Conservation (phyloP, 129 eudicot genomes). For the Gnaphalium uliginosum region DNA sequence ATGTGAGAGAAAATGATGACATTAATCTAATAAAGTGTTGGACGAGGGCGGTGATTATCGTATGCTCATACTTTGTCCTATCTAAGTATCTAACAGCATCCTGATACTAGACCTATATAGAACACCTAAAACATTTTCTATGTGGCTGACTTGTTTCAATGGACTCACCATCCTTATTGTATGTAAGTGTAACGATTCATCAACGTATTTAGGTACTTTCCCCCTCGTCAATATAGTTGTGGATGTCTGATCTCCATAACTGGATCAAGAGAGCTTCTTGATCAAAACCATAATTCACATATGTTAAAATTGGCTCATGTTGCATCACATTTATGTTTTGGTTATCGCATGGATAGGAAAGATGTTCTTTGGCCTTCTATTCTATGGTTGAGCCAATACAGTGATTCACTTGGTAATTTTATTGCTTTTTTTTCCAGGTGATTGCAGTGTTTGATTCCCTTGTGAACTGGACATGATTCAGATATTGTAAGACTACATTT, state of each 20-base stretch:
- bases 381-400: not conserved
- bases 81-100: not conserved
- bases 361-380: not conserved
- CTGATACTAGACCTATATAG: not conserved
- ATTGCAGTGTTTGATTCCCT: not conserved
- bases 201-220: not conserved
- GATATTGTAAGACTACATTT: not conserved
- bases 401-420: not conserved
- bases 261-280: not conserved
- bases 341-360: not conserved
- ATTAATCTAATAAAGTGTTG: not conserved
- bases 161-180: not conserved
- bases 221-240: not conserved
- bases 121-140: not conserved
- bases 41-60: not conserved
- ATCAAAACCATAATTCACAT: not conserved
- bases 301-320: not conserved
- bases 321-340: not conserved
- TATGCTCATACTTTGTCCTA: not conserved
- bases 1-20: not conserved
- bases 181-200: not conserved
- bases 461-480: not conserved
- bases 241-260: not conserved
- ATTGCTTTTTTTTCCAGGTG: not conserved
- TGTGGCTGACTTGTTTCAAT: not conserved